Base-by-base conservation (phyloP, 805 yeast genomes). In the Limtongia smithiae region DNA sequence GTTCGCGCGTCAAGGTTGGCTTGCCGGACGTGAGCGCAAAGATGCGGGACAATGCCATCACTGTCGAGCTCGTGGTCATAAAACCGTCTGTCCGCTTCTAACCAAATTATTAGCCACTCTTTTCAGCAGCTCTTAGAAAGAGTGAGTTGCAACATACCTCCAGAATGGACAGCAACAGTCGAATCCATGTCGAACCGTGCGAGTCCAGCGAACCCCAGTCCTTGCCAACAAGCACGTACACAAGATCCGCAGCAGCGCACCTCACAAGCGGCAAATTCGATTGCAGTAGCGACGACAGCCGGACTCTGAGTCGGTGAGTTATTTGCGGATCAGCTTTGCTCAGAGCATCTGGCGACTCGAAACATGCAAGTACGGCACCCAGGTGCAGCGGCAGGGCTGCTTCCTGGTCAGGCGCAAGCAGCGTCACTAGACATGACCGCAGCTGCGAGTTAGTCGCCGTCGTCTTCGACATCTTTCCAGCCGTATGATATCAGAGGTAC, bases 121-220 rank as follows among this genome's bases (percentile, higher is more conserved):
- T 11, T 17, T 12, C n/a, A 4, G 9, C 22, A n/a, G 14, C 15
- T 11, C 17, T 12, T 14, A 42, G 15, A 35, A 36, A 21, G 12
- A 37, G 14, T 15, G 8, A 37, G n/a, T n/a, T 7, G 20, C 8
- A 3, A 15, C 43, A 1, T 27, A 49, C 57, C 43, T 48, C 57
- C 4, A 52, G 31, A 7, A 46, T 37, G 6, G 44, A 18, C 9
- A 54, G 27, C 12, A 54, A 25, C 18, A 54, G 39, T 40, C 42
- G 43, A 36, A 51, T 40, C 58, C 58, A 54, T 4, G 42, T 42
- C 21, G 25, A 46, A 12, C 58, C 58, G 34, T 54, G 58, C 27
- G 57, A 51, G 20, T 27, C 41, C 33, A 50, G 33, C 33, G 57
- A 46, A 25, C 46, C 50, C 58, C 58, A 54, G 31, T 54, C 58